Base-by-base conservation (phyloP, 148 eudicot species). In the Diospyros kaki region DNA sequence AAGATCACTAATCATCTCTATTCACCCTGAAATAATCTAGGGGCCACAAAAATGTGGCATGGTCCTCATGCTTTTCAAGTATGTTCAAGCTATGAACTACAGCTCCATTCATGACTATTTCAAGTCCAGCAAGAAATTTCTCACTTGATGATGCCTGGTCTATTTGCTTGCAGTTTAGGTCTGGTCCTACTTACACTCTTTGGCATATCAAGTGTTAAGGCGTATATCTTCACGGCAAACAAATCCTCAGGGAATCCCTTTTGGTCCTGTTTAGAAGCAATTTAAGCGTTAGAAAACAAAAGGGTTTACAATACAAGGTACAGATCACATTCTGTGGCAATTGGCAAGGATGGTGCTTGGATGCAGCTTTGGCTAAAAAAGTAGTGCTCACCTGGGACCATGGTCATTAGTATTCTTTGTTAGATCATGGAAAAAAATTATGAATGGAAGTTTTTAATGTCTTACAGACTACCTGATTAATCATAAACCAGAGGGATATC, bases 181-280 rank as follows among this genome's bases (percentile, higher is more conserved):
- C 81, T 83, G 6, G 89, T 72, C 6, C 38, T 44, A 39, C 43
- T 64, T 15, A 65, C 74, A 79, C 66, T 82, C 85, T 77, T 87
- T 2, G 89, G 90, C 72, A 76, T 68, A 77, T 86, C 93, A 43
- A 90, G 86, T n/a, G 88, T 82, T 72, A 94, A 70, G 69, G 98
- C 98, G 84, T 91, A 94, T 85, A 91, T 87, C 88, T 92, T 94
- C 76, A 94, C 98, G 8, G 91, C 88, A 77, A 94, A 94, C 61
- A 94, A 81, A 68, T 86, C 98, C 75, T 81, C 61, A 1, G 98
- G 98, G 69, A 94, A 88, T 74, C 83, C 95, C 76, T 76, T 90
- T 64, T 94, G 98, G 79, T 91, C 95, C 98, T 93, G 89, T 51
- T 72, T 72, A 44, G 59, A 66, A 9, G 46, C 6, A 58, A 60